Base-by-base conservation (phyloP, 2,329 filamentous ascomycete species). In the Penicillium paneum region DNA sequence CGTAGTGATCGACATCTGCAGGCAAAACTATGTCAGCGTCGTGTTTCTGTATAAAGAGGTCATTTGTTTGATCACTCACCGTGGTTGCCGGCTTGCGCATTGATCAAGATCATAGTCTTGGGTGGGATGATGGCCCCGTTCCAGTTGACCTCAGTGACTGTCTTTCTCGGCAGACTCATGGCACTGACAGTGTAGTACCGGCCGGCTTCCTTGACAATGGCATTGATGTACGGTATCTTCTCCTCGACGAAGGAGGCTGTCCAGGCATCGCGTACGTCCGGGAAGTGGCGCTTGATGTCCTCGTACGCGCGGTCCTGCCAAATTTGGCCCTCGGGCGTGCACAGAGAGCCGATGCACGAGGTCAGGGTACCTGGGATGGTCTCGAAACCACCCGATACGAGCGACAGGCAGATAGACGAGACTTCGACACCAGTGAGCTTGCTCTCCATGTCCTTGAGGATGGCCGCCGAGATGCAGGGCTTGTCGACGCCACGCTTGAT, bases 61-160 rank as follows among this genome's bases (percentile, higher is more conserved):
- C 21, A 24, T 24, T 4, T 24, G 21, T 5, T 24, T 24, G 26
- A 12, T 26, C 6, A 47, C 50, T 40, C 46, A 69, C 67, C 67
- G 17, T 87, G 88, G 67, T 90, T 81, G 3, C 85, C 86, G 0
- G 84, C 86, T 67, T 87, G 89, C 1, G 86, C 84, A 60, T 85
- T 90, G 83, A 91, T 85, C 70, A 90, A 87, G 59, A 91, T 87
- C 36, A 86, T 89, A 0, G 87, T 91, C 10, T 86, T 85, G 0
- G 87, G 79, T 0, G 89, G 89, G 43, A 92, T 88, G 3, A 80
- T 73, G 1, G 83, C 78, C 12, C 82, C 82, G 21, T 87, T 76
- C 74, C 85, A 90, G 2, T 82, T 77, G 41, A 91, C 85, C 52
- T 87, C 83, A 47, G 83, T 85, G 60, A 88, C 85, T 38, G 79